phyloP scores from a whole-genome alignment of 805 yeast genomes.

The Starmerella potacharoeniae region DNA sequence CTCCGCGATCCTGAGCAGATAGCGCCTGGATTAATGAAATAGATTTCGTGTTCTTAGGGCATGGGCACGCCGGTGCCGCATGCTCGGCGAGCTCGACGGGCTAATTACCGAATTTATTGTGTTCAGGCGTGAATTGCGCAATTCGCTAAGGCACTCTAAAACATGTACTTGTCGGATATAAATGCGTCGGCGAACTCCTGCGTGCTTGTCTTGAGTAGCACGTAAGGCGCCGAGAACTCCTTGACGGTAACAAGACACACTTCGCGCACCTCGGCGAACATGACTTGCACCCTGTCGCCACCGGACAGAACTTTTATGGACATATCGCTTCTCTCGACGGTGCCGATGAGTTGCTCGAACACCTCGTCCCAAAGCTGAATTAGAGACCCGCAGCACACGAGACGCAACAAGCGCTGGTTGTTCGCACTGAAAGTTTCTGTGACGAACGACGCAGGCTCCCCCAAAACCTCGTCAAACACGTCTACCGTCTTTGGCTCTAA shows the following conservation, averaged over 20 bases:
- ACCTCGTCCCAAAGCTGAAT: constrained; percentile 15
- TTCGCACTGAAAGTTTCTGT: constrained; percentile 10
- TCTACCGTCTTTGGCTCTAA: constrained; percentile 14
- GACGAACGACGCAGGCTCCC: constrained; percentile 14
- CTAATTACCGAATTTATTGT: too few species aligned
- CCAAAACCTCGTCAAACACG: constrained; percentile 9
- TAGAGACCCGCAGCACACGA: constrained; percentile 7
- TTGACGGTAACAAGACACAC: constrained; percentile 12
- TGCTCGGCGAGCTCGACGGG: too few species aligned
- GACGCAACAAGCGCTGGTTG: constrained; percentile 4
- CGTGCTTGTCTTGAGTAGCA: neutral
- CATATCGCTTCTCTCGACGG: neutral
- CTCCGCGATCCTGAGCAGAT: neutral
- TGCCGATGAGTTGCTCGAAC: constrained; percentile 11
- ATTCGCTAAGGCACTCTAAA: neutral
- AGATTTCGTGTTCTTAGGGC: too few species aligned
- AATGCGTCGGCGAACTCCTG: constrained; percentile 13
- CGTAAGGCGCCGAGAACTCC: constrained; percentile 15
- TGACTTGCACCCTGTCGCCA: neutral
- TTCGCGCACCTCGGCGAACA: constrained; percentile 12
- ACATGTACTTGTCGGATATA: neutral
- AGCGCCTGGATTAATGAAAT: neutral
- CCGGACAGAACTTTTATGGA: neutral
- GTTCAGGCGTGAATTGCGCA: too few species aligned
- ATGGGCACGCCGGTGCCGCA: too few species aligned